Base-by-base conservation (phyloP, 345 rosid genomes). In the Capsella bursapastoris region DNA sequence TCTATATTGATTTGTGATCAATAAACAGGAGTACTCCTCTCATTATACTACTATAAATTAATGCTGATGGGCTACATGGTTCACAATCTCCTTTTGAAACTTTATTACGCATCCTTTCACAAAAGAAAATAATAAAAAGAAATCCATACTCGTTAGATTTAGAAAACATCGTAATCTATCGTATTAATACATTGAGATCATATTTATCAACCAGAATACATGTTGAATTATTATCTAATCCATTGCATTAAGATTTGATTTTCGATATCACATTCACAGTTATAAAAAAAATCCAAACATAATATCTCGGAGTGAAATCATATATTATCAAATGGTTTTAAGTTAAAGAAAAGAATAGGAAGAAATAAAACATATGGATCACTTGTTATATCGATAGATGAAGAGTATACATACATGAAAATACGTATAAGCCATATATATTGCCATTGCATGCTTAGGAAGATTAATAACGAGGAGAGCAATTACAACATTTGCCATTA, bases 401-500 rank as follows among this genome's bases (percentile, higher is more conserved):
- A 68, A 41, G 13, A 28, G 52, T 43, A 45, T 47, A 22, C 25
- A 22, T 22, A 22, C 25, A 22, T 22, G 16, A 34, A 34, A 32
- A 29, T 48, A 48, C 43, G 29, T 47, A 49, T 65, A 49, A 66
- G 14, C 47, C 58, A 7, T 50, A 1, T 7, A 7, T 34, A 22
- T n/a, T 27, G 34, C 43, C 43, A 34, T 32, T 66, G 68, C 40
- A 64, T 64, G 28, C 25, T 14, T 51, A 51, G 1, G 60, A 49
- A 65, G 44, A 49, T 66, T 22, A 22, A 22, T 5, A 31, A 6
- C 29, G 38, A 51, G 53, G 35, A 34, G 8, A 66, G 44, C 40
- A 47, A 44, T 34, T 15, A 34, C 5, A 65, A 29, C 51, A 66
- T 64, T 45, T 45, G 50, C 60, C 52, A 74, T 68, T 75, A 50